Percentiles rank a stretch among this genome's conserved stretches.
Evolutionary conservation across 2,329 filamentous ascomycete species (phyloP).

Genomic region (Mollisiaceae sp.): DNA sequence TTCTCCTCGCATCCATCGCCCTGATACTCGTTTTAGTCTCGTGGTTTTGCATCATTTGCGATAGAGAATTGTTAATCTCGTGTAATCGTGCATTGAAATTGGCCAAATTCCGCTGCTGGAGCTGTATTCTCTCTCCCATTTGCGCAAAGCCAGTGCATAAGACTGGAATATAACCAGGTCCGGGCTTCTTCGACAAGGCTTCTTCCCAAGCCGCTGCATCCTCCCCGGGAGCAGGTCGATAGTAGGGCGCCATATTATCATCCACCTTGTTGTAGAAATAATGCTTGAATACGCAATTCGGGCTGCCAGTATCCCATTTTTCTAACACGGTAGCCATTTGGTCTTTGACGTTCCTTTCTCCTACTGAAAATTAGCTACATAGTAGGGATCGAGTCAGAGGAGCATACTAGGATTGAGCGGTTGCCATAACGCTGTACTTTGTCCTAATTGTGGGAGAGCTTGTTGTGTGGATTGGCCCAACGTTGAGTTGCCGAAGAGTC

Average conservation of each 20-base stretch:
- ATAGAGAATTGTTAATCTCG: constrained; percentile 77
- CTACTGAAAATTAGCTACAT: constrained; percentile 44
- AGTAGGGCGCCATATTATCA: constrained; percentile 75
- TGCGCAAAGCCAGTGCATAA: constrained; percentile 75
- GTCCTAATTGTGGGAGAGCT: constrained; percentile 40
- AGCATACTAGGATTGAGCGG: constrained; percentile 40
- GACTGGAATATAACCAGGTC: constrained; percentile 76
- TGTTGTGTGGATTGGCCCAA: constrained; percentile 34
- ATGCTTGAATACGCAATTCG: constrained; percentile 76
- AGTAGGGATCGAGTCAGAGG: neutral
- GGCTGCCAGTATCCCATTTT: constrained; percentile 75
- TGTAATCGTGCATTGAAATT: constrained; percentile 76
- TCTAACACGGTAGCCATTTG: constrained; percentile 73
- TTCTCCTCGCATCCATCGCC: constrained; percentile 72
- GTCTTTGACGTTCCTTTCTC: constrained; percentile 75
- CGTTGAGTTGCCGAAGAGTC: constrained; percentile 17
- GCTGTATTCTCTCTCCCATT: constrained; percentile 72
- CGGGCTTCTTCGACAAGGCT: constrained; percentile 79
- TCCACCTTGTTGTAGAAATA: constrained; percentile 90
- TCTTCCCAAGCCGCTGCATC: constrained; percentile 84
- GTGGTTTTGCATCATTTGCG: constrained; percentile 74
- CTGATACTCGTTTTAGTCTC: constrained; percentile 78
- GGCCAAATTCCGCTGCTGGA: constrained; percentile 71
- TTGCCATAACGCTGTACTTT: constrained; percentile 40
- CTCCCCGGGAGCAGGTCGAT: constrained; percentile 71